Evolutionary conservation across 1,284 basidiomycete genomes (phyloP).

Genomic region (Fomitiporia mediterranea): DNA sequence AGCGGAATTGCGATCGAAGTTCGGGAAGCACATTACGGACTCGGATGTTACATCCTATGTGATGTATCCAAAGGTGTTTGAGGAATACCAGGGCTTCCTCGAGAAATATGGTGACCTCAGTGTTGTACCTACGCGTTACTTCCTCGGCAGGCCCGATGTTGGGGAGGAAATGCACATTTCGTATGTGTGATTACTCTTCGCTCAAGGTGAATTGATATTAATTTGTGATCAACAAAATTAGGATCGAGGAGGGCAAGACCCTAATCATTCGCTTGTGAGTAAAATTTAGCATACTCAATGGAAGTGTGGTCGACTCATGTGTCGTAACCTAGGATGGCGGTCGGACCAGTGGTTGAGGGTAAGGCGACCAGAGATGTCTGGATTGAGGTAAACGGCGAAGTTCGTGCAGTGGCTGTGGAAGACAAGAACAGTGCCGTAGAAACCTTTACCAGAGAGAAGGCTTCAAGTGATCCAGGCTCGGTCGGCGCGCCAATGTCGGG

Average conservation of each 20-base stretch:
- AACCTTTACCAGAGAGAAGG: slow-evolving; percentile 91
- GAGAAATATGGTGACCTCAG: slow-evolving; percentile 96
- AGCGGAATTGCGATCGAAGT: slow-evolving; percentile 87
- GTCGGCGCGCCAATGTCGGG: slow-evolving; percentile 97
- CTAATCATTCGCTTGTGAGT: slow-evolving; percentile 81
- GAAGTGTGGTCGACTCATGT: background rate
- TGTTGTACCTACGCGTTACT: slow-evolving; percentile 94
- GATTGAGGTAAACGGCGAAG: slow-evolving; percentile 98
- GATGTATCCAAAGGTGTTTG: slow-evolving; percentile 98
- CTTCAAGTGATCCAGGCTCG: slow-evolving; percentile 88
- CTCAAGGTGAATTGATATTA: background rate
- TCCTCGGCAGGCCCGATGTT: slow-evolving; percentile 88
- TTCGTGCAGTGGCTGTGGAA: slow-evolving; percentile 90
- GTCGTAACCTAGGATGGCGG: slow-evolving; percentile 56
- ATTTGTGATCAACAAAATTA: background rate
- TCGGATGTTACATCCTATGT: slow-evolving; percentile 92
- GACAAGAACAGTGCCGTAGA: slow-evolving; percentile 97
- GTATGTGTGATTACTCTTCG: slow-evolving; percentile 10
- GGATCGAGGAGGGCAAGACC: slow-evolving; percentile 95
- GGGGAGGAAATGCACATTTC: slow-evolving; percentile 96
- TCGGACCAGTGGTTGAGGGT: slow-evolving; percentile 88
- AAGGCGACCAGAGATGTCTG: slow-evolving; percentile 94
- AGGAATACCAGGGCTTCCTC: slow-evolving; percentile 93
- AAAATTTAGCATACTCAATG: background rate
- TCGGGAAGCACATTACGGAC: slow-evolving; percentile 91